Evolutionary conservation across 345 rosid species (phyloP).

Genomic region (Salix suchowensis): DNA sequence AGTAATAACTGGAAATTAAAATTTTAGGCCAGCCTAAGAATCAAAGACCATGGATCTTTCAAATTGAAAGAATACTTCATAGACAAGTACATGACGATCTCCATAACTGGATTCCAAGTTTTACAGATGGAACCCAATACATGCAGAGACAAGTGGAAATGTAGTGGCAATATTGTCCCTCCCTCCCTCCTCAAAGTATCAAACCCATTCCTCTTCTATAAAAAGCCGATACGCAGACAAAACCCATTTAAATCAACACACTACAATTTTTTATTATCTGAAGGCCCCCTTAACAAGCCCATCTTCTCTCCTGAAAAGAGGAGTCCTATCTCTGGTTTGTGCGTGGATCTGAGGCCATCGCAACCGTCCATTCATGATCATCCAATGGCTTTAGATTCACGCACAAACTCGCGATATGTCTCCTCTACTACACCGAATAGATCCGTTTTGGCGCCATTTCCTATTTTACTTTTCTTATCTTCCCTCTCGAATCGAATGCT

Average conservation of each 20-base stretch:
- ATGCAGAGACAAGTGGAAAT: background rate
- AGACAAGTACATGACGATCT: background rate
- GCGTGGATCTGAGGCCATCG: conserved; percentile 26
- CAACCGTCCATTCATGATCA: conserved; percentile 5
- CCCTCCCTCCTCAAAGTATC: background rate
- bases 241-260: conserved; percentile 28
- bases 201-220: background rate
- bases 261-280: background rate
- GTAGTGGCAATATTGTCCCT: background rate
- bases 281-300: background rate
- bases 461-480: background rate
- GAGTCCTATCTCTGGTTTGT: conserved; percentile 21
- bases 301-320: background rate
- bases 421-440: background rate
- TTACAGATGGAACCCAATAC: background rate
- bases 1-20: no score
- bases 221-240: background rate
- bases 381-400: conserved; percentile 30
- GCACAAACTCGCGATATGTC: conserved; percentile 32
- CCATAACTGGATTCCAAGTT: background rate
- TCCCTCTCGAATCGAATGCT: conserved; percentile 2
- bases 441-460: conserved; percentile 7
- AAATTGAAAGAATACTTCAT: background rate
- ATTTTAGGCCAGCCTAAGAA: no score
- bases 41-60: background rate